A percentile compares a stretch with the other conserved stretches of the same genome.
phyloP scores from a whole-genome alignment of 2,329 filamentous ascomycete genomes.

The Microdochium trichocladiopsis region DNA sequence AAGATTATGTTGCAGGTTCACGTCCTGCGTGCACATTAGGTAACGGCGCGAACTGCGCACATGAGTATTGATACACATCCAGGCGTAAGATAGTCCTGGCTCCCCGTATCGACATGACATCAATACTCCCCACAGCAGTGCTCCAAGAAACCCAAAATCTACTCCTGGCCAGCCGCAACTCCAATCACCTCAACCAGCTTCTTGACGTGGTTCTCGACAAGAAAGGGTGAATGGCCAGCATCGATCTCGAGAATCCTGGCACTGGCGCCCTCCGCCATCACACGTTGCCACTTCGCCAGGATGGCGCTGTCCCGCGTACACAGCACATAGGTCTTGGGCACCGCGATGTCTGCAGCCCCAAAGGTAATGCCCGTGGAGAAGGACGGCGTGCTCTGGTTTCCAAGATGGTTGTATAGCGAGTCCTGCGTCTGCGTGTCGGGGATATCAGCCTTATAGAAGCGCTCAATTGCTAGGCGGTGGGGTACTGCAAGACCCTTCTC shows the following conservation, averaged over 20 bases:
- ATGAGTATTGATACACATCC: too few relatives aligned
- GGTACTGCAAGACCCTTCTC: too few relatives aligned
- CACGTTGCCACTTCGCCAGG: conserved; percentile 10
- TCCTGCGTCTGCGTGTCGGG: neutral
- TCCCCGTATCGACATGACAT: too few relatives aligned
- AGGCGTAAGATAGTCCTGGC: too few relatives aligned
- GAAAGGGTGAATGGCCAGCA: conserved; percentile 12
- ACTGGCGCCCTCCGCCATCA: conserved; percentile 10
- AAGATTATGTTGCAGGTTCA: too few relatives aligned
- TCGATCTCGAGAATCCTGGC: conserved; percentile 8
- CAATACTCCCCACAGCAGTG: too few relatives aligned
- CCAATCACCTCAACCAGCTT: neutral
- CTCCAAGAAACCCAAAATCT: too few relatives aligned
- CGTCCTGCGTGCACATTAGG: too few relatives aligned
- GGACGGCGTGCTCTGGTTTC: conserved; percentile 7
- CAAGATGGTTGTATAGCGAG: conserved; percentile 1
- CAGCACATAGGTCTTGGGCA: conserved; percentile 16
- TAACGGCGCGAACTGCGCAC: too few relatives aligned
- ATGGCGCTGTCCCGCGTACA: conserved; percentile 14
- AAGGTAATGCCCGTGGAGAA: conserved; percentile 7
- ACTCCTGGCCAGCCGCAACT: neutral
- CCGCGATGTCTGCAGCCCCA: conserved; percentile 12
- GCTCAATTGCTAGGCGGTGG: too few relatives aligned
- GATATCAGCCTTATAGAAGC: too few relatives aligned
- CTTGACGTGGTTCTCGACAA: conserved; percentile 2